A percentile compares a stretch with the other conserved stretches of the same genome.
Conservation (phyloP, 495 filamentous ascomycete species). For the Podospora appendiculata region DNA sequence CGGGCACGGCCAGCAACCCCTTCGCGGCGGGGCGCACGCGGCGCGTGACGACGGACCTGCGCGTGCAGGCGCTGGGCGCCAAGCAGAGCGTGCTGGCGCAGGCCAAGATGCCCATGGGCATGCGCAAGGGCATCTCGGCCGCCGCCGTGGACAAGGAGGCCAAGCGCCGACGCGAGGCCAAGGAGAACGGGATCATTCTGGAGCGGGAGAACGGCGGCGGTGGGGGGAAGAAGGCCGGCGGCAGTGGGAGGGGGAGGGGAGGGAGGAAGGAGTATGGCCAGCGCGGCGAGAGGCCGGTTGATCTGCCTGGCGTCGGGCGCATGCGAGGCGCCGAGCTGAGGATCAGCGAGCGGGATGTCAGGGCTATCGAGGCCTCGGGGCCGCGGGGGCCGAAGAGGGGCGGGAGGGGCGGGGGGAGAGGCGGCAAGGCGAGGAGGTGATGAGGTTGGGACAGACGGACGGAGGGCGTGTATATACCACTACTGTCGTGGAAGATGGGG, state of each 20-base stretch:
- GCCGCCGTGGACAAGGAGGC: slow-evolving; percentile 58
- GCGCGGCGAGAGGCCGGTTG: slow-evolving; percentile 58
- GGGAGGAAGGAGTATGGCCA: slow-evolving; percentile 12
- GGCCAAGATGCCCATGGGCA: slow-evolving; percentile 75
- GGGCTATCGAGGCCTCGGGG: slow-evolving; percentile 46
- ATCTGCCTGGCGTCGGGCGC: slow-evolving; percentile 67
- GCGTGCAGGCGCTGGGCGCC: slow-evolving; percentile 71
- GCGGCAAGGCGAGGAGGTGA: not conserved
- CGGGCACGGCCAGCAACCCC: slow-evolving; percentile 13
- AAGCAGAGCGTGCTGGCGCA: slow-evolving; percentile 66
- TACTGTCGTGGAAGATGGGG: too few species aligned
- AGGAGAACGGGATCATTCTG: slow-evolving; percentile 84
- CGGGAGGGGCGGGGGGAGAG: slow-evolving; percentile 16
- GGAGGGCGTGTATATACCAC: not conserved
- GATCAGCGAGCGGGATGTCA: slow-evolving; percentile 69
- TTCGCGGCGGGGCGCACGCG: slow-evolving; percentile 35
- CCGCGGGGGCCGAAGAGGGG: slow-evolving; percentile 19
- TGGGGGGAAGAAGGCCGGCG: slow-evolving; percentile 32
- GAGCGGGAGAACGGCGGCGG: slow-evolving; percentile 49
- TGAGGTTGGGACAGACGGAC: not conserved
- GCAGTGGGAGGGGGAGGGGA: slow-evolving; percentile 21
- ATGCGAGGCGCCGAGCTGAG: slow-evolving; percentile 72
- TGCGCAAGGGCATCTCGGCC: slow-evolving; percentile 68
- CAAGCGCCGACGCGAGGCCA: slow-evolving; percentile 66
- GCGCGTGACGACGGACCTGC: slow-evolving; percentile 73